A percentile compares a stretch with the other conserved stretches of the same genome.
These are phyloP conservation scores for Penicillium brasilianum DNA, from an alignment of 2,329 filamentous ascomycete species.

Conservation along the genomic window DNA sequence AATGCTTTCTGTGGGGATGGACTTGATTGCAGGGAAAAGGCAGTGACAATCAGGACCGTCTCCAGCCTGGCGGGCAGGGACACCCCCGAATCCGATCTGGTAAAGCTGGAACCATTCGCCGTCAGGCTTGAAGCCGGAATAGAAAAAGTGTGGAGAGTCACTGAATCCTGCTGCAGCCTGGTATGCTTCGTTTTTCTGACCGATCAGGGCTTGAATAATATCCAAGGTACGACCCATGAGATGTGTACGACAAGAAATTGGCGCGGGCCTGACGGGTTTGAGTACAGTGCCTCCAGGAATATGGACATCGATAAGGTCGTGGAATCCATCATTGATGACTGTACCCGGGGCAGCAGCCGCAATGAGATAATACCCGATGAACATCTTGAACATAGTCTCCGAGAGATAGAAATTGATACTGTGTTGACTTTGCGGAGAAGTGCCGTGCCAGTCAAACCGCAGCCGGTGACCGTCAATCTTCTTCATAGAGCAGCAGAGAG, in stretches of 20 bases:
- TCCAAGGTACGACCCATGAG: conserved; percentile 56
- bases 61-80: conserved; percentile 54
- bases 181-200: conserved; percentile 53
- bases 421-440: conserved; percentile 53
- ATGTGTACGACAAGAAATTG: conserved; percentile 55
- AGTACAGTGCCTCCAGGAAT: conserved; percentile 54
- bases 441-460: conserved; percentile 56
- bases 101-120: conserved; percentile 58
- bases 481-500: conserved; percentile 55
- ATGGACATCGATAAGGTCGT: conserved; percentile 55
- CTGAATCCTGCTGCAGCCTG: conserved; percentile 57
- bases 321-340: conserved; percentile 58
- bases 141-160: conserved; percentile 58
- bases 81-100: conserved; percentile 58
- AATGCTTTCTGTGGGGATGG: conserved; percentile 55
- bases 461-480: conserved; percentile 49
- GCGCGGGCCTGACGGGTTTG: conserved; percentile 54
- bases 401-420: conserved; percentile 58
- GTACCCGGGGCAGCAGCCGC: conserved; percentile 55
- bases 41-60: conserved; percentile 58
- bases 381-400: conserved; percentile 59
- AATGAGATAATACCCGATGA: conserved; percentile 55
- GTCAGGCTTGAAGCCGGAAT: conserved; percentile 55
- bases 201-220: conserved; percentile 57
- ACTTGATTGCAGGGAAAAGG: conserved; percentile 58